Base-by-base conservation (phyloP, 352 stramenopile species). In the Phytophthora melonis region DNA sequence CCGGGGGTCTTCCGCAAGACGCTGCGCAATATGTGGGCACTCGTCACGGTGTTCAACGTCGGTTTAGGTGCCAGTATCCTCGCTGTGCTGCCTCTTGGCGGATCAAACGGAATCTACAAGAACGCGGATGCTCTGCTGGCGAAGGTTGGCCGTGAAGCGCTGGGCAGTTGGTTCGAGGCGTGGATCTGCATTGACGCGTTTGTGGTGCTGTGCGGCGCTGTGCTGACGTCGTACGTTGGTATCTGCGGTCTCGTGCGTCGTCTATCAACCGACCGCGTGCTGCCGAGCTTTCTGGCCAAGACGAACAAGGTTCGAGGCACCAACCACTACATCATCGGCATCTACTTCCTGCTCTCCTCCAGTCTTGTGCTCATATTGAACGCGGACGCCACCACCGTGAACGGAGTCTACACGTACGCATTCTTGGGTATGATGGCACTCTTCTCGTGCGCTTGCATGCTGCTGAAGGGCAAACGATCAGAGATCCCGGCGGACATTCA, bases 341-440 rank as follows among this genome's bases (percentile, higher is more conserved):
- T 71, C 5, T 96, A 91, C 72, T 93, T 94, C 52, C 25, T 87
- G 21, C 56, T 94, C 10, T 74, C 77, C 3, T 82, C 89, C 18
- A 90, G 78, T 30, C 78, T 95, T 27, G 86, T 93, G 34, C 41
- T 95, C n/a, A 59, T 91, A 18, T 74, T 96, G 14, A 75, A 95
- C 57, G 88, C 83, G 27, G 78, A 97, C 61, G 88, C 92, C 13
- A 85, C 74, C 13, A 88, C 81, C 4, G 77, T 97, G 30, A 82
- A 82, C 13, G 89, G 90, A 9, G 92, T 97, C 13, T 98, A 96
- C 69, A 93, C 87, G 54, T 94, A 93, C 63, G 87, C 91, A 6
- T 98, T 98, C 61, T 64, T 98, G 18, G 83, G 82, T 0, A 63
- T 97, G 14, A 96, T 98, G 86, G 78, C 75, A 11, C 83, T 97